Evolutionary conservation across 139 green algal genomes (phyloP).

Genomic region (Axilococcus clingmanii): DNA sequence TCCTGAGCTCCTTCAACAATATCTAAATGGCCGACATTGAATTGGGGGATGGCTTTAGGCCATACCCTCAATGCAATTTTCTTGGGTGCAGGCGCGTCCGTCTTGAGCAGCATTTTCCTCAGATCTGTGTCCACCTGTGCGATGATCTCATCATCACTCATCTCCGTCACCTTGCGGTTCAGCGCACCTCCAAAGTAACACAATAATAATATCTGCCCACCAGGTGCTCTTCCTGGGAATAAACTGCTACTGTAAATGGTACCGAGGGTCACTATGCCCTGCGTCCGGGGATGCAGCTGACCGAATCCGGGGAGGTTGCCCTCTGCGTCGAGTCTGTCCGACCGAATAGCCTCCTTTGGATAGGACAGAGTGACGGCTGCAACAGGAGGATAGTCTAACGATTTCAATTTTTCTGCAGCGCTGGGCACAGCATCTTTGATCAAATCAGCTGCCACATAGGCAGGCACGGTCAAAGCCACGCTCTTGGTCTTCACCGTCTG

Average conservation of each 20-base stretch:
- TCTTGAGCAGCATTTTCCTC: slow-evolving; percentile 86
- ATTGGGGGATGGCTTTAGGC: slow-evolving; percentile 95
- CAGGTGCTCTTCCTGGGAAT: slow-evolving; percentile 71
- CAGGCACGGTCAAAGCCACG: slow-evolving; percentile 81
- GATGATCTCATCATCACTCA: slow-evolving; percentile 59
- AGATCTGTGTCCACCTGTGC: slow-evolving; percentile 84
- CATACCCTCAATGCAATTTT: slow-evolving; percentile 85
- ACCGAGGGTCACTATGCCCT: slow-evolving; percentile 90
- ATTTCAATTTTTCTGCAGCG: slow-evolving; percentile 50
- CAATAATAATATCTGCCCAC: slow-evolving; percentile 68
- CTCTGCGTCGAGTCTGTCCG: slow-evolving; percentile 61
- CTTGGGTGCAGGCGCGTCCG: slow-evolving; percentile 62
- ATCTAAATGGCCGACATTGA: slow-evolving; percentile 88
- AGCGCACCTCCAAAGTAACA: slow-evolving; percentile 94
- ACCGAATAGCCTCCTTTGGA: slow-evolving; percentile 54
- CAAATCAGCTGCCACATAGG: slow-evolving; percentile 79
- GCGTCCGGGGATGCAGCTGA: slow-evolving; percentile 90
- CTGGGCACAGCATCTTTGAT: slow-evolving; percentile 28
- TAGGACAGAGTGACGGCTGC: slow-evolving; percentile 86
- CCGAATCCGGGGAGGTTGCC: slow-evolving; percentile 83
- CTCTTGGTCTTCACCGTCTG: slow-evolving; percentile 30
- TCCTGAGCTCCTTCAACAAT: slow-evolving; percentile 28
- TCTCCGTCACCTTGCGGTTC: slow-evolving; percentile 77
- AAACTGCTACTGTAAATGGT: slow-evolving; percentile 96
- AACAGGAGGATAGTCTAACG: slow-evolving; percentile 96